Evolutionary conservation across 768 basidiomycete species (phyloP), one percentile per base, ranked within the genome.

Genomic region (Pulveroboletus sp.): DNA sequence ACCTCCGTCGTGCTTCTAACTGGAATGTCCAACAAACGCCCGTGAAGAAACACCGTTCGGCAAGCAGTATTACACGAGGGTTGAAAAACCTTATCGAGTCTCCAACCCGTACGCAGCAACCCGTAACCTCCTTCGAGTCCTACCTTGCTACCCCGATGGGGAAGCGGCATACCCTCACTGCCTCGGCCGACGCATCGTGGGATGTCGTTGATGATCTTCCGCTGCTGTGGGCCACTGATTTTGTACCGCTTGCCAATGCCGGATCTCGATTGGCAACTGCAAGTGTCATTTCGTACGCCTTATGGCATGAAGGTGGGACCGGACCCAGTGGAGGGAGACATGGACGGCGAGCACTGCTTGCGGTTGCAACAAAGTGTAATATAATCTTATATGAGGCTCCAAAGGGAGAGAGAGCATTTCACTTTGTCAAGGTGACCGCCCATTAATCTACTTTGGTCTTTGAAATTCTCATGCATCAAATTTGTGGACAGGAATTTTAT

Each of bases 211-310:
- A 90, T 11, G 78, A 80, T 42, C 69, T 86, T 8, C 86, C 88
- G 2, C 59, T 91, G 39, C 79, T 86, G 30, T 93, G 90, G 90
- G 87, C 89, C n/a, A 85, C 85, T 0, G 90, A 93, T 64, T 92
- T 79, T 61, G 86, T 89, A 2, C 83, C 87, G 0, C 76, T 93
- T n/a, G 87, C 87, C 5, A 68, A 77, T 2, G 66, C 76, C 24
- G 80, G 85, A 3, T 86, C 88, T 24, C 75, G 87, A 39, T 68
- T 91, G 39, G 69, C 74, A 26, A 78, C 76, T 49, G 58, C 74
- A 2, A 78, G 80, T 3, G 81, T 89, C 12, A 58, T 80, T 21
- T 81, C 77, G 5, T 93, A 85, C 62, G 80, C 85, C 8, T 68
- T 89, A 3, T 89, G 83, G 82, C 73, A 72, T 32, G 80, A 86